Base-by-base conservation (phyloP, 257 asterid species). In the Gentiana straminea region DNA sequence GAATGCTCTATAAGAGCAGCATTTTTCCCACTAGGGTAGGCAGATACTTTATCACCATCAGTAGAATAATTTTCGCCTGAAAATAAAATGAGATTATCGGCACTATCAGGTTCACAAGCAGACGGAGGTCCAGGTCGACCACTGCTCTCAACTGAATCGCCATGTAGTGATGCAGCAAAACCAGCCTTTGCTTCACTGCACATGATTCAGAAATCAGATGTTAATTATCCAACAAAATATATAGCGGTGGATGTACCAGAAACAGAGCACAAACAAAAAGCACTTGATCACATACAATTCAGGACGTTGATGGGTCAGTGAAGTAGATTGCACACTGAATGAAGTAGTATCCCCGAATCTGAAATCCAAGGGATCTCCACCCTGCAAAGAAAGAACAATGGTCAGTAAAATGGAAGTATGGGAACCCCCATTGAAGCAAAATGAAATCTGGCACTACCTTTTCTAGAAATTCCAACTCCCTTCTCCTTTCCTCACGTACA, bases 91-190 rank as follows among this genome's bases (percentile, higher is more conserved):
- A 86, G 95, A 77, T 83, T 89, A 76, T 89, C 97, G 58, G 97
- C 97, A 68, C 86, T 83, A 73, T 79, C 80, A 34, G 92, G 87
- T 63, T 86, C 94, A 72, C 79, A 73, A 58, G 67, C 63, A 24
- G 78, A 79, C 73, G 69, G 75, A 68, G 70, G 71, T 68, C 75
- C 86, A 57, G 84, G 94, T 77, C 89, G 77, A 66, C 89, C 95
- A 60, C 92, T 81, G 74, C 97, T 89, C 77, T 89, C 95, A 58
- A 81, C 78, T 54, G 97, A 86, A 75, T 89, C 97, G 45, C 95
- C 94, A 76, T 74, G 86, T 70, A 91, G 86, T 59, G 95, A 88
- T 48, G 86, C 79, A 62, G 87, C 87, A 76, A 79, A 79, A 73
- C 97, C 83, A 54, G 89, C 86, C 78, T 83, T 89, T 64, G 86